These are phyloP conservation scores for Rhododendron ferrugineum DNA, from an alignment of 148 eudicot species.

Conservation along the genomic window DNA sequence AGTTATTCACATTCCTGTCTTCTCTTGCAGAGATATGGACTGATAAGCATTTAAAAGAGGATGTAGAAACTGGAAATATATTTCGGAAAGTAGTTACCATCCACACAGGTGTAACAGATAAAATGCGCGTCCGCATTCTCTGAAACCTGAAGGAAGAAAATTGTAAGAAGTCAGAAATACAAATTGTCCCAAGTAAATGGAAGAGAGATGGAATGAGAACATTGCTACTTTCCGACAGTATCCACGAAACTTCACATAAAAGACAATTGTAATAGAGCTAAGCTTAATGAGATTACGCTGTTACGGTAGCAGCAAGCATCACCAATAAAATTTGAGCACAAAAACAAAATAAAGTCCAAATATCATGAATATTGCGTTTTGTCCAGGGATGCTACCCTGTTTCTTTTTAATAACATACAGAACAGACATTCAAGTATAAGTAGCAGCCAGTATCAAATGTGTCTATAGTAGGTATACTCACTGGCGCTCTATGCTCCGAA, in stretches of 20 bases:
- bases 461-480: not conserved
- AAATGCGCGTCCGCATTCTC: slow-evolving; percentile 80
- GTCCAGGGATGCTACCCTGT: not conserved
- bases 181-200: not conserved
- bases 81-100: slow-evolving; percentile 43
- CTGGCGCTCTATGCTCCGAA: not conserved
- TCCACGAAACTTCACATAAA: not conserved
- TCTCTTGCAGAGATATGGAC: not conserved
- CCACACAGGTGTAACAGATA: slow-evolving; percentile 80
- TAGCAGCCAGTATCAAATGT: not conserved
- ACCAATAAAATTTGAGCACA: not conserved
- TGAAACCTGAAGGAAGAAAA: slow-evolving; percentile 47
- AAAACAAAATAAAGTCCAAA: not conserved
- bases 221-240: not conserved
- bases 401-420: not conserved
- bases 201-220: not conserved
- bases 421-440: not conserved
- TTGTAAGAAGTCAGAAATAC: not conserved
- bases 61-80: not conserved
- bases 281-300: not conserved
- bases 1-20: not conserved
- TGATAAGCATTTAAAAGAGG: not conserved
- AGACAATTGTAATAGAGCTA: not conserved
- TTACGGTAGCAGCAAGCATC: not conserved
- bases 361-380: not conserved